Conservation (phyloP, 192 early-diverging fungal species). For the Coemansia sp. region DNA sequence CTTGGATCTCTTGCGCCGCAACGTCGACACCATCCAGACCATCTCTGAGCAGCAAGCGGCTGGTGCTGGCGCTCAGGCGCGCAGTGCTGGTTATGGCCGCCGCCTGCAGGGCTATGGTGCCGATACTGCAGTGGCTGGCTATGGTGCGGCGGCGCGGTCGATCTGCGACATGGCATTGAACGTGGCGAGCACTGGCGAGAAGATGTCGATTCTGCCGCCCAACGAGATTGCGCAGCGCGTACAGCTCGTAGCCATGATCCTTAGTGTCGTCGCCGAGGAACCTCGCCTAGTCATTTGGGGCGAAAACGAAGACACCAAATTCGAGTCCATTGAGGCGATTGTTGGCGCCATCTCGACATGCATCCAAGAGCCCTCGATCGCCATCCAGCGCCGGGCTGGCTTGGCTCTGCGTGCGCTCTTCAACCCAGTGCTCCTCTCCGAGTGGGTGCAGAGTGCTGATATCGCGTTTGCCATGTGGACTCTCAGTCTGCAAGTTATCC, state of each 20-base stretch:
- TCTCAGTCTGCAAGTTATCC: conserved; percentile 61
- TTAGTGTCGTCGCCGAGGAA: conserved; percentile 74
- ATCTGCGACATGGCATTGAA: conserved; percentile 55
- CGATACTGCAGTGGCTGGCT: conserved; percentile 1
- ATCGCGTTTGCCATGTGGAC: conserved; percentile 82
- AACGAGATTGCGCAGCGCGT: conserved; percentile 67
- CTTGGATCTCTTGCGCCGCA: conserved; percentile 45
- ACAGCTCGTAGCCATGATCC: conserved; percentile 76
- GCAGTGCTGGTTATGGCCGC: conserved; percentile 39
- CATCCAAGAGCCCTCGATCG: conserved; percentile 66
- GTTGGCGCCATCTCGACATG: conserved; percentile 76
- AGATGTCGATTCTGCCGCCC: conserved; percentile 45
- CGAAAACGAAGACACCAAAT: conserved; percentile 61
- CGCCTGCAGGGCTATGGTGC: conserved; percentile 21
- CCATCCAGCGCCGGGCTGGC: conserved; percentile 72
- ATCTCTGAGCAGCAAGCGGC: conserved; percentile 51
- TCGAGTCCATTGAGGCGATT: conserved; percentile 73
- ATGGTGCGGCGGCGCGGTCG: conserved; percentile 15
- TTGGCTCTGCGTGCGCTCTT: conserved; percentile 75
- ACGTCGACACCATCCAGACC: conserved; percentile 50
- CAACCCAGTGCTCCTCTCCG: conserved; percentile 63
- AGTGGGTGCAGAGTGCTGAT: conserved; percentile 78
- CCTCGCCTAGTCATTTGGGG: conserved; percentile 76
- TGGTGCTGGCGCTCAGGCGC: conserved; percentile 24
- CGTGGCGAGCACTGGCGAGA: conserved; percentile 43